Conservation (phyloP, 257 asterid genomes). For the Hygrophila difformis region DNA sequence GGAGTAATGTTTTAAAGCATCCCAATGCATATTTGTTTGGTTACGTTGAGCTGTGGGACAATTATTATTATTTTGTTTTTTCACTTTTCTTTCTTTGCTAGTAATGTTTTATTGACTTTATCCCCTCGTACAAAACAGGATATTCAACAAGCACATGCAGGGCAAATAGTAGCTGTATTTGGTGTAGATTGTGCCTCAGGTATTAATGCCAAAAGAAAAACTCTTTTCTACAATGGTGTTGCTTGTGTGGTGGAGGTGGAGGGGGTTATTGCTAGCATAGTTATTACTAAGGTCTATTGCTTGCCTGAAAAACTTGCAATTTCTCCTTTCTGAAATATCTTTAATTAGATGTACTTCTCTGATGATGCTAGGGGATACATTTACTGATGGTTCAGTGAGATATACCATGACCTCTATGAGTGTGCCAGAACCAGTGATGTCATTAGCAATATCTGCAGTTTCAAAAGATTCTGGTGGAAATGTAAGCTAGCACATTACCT, state of each 20-base stretch:
- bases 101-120: no score
- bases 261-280: no score
- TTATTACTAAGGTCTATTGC: no score
- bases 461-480: slow-evolving; percentile 96
- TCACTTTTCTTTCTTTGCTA: no score
- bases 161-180: slow-evolving; percentile 98
- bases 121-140: no score
- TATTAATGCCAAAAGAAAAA: slow-evolving; percentile 17
- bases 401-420: slow-evolving; percentile 99
- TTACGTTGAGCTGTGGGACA: no score
- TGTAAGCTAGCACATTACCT: slow-evolving; percentile 37
- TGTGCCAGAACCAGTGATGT: slow-evolving; percentile 99
- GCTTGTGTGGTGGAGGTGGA: no score
- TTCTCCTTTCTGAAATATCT: not conserved
- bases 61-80: no score
- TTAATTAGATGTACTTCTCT: slow-evolving; percentile 14
- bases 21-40: no score
- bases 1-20: no score
- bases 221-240: not conserved
- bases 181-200: slow-evolving; percentile 99
- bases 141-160: slow-evolving; percentile 98
- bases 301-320: not conserved
- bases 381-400: slow-evolving; percentile 87
- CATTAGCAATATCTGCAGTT: slow-evolving; percentile 88
- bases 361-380: slow-evolving; percentile 76